Evolutionary conservation across 441 rosid species (phyloP).

Genomic region (Populus hybrid): DNA sequence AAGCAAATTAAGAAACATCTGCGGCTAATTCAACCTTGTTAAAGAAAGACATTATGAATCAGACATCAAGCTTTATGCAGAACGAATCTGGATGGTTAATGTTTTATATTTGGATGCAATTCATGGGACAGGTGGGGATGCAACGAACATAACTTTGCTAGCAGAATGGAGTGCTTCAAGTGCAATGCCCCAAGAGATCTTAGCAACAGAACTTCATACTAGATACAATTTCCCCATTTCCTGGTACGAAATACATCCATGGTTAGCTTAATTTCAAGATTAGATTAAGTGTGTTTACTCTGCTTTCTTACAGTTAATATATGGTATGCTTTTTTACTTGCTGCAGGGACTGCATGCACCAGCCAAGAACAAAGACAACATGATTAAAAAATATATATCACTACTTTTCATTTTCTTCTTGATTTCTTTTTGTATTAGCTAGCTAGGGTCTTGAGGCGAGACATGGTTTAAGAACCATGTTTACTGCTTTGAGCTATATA

Average conservation of each 20-base stretch:
- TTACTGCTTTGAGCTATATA: slow-evolving; percentile 11
- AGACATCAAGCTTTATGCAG: not conserved
- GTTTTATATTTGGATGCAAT: not conserved
- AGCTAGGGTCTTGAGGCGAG: slow-evolving; percentile 22
- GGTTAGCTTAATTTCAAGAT: too few species aligned
- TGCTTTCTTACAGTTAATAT: not conserved
- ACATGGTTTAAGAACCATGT: slow-evolving; percentile 15
- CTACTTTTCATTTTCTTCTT: slow-evolving; percentile 1
- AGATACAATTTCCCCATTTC: slow-evolving; percentile 28
- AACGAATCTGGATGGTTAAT: not conserved
- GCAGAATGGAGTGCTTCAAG: slow-evolving; percentile 82
- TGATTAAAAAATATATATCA: slow-evolving; percentile 10
- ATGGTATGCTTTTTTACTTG: not conserved
- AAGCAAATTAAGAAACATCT: not conserved
- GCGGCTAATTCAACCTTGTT: not conserved
- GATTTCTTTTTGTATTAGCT: slow-evolving; percentile 21
- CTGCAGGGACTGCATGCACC: slow-evolving; percentile 41
- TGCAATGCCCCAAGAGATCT: slow-evolving; percentile 85
- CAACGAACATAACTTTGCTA: slow-evolving; percentile 87
- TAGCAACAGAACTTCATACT: slow-evolving; percentile 53
- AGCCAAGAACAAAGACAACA: slow-evolving; percentile 14
- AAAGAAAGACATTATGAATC: not conserved
- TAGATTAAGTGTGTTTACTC: not conserved
- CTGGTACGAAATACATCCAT: slow-evolving; percentile 28
- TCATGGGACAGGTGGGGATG: slow-evolving; percentile 55